Percentiles rank a stretch among this genome's conserved stretches.
These are phyloP conservation scores for Myxozyma udenii DNA, from an alignment of 805 yeast species.

Conservation along the genomic window DNA sequence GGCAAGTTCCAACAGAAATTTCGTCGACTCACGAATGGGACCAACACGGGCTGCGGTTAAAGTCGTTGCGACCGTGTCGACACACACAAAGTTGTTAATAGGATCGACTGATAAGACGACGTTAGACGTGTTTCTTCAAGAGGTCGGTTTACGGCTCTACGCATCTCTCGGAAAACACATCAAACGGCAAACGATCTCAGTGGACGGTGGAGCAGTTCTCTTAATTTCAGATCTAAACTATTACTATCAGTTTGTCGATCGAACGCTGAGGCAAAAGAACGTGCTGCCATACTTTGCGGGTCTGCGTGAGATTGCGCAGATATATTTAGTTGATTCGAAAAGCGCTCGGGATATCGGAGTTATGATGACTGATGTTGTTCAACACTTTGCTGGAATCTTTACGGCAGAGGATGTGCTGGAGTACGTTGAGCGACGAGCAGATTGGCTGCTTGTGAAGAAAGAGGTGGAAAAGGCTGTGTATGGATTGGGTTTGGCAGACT, in stretches of 20 bases:
- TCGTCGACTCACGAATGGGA: slow-evolving; percentile 37
- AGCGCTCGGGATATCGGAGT: slow-evolving; percentile 84
- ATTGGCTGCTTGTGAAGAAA: slow-evolving; percentile 72
- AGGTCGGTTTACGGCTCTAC: slow-evolving; percentile 83
- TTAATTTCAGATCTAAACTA: slow-evolving; percentile 64
- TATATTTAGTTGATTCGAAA: slow-evolving; percentile 66
- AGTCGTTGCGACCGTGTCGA: slow-evolving; percentile 59
- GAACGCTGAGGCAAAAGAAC: slow-evolving; percentile 48
- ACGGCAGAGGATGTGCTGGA: slow-evolving; percentile 93
- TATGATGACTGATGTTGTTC: slow-evolving; percentile 71
- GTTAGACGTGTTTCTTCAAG: slow-evolving; percentile 90
- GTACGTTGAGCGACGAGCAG: slow-evolving; percentile 80
- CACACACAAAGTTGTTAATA: slow-evolving; percentile 67
- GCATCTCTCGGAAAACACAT: slow-evolving; percentile 71
- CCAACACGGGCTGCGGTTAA: slow-evolving; percentile 66
- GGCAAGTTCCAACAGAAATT: neutral
- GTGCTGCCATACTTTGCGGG: slow-evolving; percentile 75
- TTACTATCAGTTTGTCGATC: slow-evolving; percentile 64
- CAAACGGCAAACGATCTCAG: slow-evolving; percentile 68
- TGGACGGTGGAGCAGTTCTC: slow-evolving; percentile 70
- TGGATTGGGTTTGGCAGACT: slow-evolving; percentile 74
- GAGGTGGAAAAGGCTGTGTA: slow-evolving; percentile 94
- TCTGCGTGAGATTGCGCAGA: slow-evolving; percentile 77
- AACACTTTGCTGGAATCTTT: slow-evolving; percentile 80
- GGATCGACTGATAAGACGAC: slow-evolving; percentile 86